phyloP scores from a whole-genome alignment of 2,329 filamentous ascomycete genomes.

The Ophiosphaerella korrae region DNA sequence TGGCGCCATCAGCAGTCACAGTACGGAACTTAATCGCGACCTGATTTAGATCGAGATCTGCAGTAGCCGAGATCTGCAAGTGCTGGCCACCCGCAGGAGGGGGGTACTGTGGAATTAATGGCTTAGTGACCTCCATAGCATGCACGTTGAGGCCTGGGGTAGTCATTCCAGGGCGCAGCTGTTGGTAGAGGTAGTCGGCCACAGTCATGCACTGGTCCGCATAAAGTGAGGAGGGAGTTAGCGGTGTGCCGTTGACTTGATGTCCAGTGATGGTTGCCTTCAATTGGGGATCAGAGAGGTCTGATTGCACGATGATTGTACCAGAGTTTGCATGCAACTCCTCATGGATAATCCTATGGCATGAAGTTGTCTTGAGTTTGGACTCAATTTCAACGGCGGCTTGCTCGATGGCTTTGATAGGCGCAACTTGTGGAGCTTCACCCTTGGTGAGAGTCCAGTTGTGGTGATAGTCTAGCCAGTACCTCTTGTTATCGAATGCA shows the following conservation, averaged over 20 bases:
- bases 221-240: conserved; percentile 69
- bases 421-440: conserved; percentile 55
- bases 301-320: conserved; percentile 67
- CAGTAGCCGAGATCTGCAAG: conserved; percentile 65
- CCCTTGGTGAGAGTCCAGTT: conserved; percentile 75
- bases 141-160: conserved; percentile 67
- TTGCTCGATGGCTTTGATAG: conserved; percentile 45
- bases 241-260: conserved; percentile 68
- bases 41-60: conserved; percentile 60
- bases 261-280: conserved; percentile 68
- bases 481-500: conserved; percentile 71
- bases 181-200: conserved; percentile 70
- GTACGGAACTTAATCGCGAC: conserved; percentile 63
- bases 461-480: conserved; percentile 73
- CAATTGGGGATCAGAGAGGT: conserved; percentile 67
- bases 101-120: conserved; percentile 64
- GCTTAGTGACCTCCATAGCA: conserved; percentile 71
- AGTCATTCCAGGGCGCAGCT: conserved; percentile 62
- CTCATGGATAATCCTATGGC: conserved; percentile 68
- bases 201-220: conserved; percentile 70
- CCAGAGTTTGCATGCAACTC: conserved; percentile 65
- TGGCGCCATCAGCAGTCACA: conserved; percentile 63
- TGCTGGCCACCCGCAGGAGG: conserved; percentile 60
- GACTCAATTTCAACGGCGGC: conserved; percentile 51
- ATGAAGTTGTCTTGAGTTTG: conserved; percentile 67